Percentiles rank a stretch among this genome's conserved stretches.
phyloP scores from a whole-genome alignment of 768 basidiomycete species.

The Lactarius sanguifluus region DNA sequence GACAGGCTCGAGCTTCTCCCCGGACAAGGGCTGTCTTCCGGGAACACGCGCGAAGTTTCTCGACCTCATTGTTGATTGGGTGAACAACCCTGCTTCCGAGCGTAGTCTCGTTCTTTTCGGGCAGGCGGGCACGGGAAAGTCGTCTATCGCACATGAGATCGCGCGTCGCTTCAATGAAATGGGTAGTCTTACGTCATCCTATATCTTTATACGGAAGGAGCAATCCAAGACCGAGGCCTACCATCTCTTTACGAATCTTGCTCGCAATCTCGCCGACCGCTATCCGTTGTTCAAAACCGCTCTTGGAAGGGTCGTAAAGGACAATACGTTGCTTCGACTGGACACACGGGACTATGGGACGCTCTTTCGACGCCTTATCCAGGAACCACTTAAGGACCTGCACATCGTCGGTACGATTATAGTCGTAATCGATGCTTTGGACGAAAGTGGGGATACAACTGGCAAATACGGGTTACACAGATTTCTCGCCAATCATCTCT shows the following conservation, averaged over 20 bases:
- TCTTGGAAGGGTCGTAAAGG: not conserved
- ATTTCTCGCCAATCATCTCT: not conserved
- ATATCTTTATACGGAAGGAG: slow-evolving; percentile 1
- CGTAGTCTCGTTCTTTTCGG: slow-evolving; percentile 4
- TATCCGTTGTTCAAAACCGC: slow-evolving; percentile 1
- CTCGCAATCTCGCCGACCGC: not conserved
- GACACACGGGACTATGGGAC: not conserved
- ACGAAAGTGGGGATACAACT: slow-evolving; percentile 1
- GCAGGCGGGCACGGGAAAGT: not conserved
- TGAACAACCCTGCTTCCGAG: not conserved
- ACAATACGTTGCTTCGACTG: not conserved
- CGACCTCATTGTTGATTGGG: not conserved
- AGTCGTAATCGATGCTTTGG: slow-evolving; percentile 1
- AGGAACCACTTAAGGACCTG: not conserved
- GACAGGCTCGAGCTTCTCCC: no score
- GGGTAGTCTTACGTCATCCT: not conserved
- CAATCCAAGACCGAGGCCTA: not conserved
- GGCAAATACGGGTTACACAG: not conserved
- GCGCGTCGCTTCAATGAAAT: slow-evolving; percentile 3
- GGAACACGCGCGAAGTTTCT: not conserved
- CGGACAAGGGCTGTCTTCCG: no score
- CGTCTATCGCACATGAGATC: not conserved
- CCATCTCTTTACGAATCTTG: slow-evolving; percentile 3
- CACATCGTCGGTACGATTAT: not conserved
- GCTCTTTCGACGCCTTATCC: not conserved